Base-by-base conservation (phyloP, 441 rosid species). In the Hura crepitans region DNA sequence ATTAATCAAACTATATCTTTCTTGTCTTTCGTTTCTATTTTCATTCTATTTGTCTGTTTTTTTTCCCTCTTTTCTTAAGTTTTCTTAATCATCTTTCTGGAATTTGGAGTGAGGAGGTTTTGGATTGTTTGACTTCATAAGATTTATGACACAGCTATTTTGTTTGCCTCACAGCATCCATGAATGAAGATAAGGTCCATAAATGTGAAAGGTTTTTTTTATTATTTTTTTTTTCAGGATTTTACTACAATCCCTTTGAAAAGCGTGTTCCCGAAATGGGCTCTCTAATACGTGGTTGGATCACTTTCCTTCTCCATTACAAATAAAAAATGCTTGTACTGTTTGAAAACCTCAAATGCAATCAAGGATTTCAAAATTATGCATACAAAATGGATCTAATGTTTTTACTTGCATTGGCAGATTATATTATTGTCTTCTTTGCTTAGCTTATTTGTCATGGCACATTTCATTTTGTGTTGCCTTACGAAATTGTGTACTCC, bases 401-500 rank as follows among this genome's bases (percentile, higher is more conserved):
- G 10, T 6, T 58, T 30, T n/a, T 31, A 15, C 28, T 49, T 28
- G 27, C 11, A 11, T 5, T 30, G 33, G 63, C 43, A 59, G 37
- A 64, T 8, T 7, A 63, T n/a, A 13, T 14, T 11, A 1, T 17
- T 10, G 28, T 39, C 22, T 42, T 3, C 35, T 28, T 46, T 46
- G 7, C 17, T 0, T 63, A 14, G 18, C 23, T n/a, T 2, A 17
- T 18, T 31, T 25, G 46, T 22, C 37, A 17, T 14, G 23, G 31
- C 15, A 22, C 17, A 9, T 15, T 23, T 46, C 20, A 42, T 43
- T 4, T 5, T 25, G 33, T 25, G 15, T 64, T 45, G 22, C 37
- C n/a, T 46, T 49, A 23, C 31, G 49, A 33, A n/a, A n/a, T 17
- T 64, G 62, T 18, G 50, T 70, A 51, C 6, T 66, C 72, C 30